Percentiles rank a stretch among this genome's conserved stretches.
Conservation (phyloP, 176 grass and related monocot genomes). For the Oryza nivara region DNA sequence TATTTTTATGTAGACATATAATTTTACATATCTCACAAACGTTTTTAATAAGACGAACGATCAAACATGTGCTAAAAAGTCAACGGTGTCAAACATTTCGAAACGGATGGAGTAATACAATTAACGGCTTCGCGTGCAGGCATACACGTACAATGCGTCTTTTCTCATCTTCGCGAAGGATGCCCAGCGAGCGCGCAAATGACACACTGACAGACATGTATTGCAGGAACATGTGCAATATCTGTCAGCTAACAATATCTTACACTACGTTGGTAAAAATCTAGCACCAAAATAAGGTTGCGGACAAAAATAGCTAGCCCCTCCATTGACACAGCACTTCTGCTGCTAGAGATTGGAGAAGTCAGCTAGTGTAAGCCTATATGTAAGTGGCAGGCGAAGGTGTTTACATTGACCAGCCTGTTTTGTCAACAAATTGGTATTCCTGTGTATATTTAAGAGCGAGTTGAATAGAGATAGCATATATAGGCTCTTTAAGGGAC, state of each 20-base stretch:
- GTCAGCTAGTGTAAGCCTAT: neutral
- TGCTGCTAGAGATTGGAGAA: constrained; percentile 1
- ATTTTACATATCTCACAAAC: no score
- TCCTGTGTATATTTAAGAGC: neutral
- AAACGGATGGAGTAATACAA: neutral
- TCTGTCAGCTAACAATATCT: no score
- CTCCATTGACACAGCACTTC: neutral
- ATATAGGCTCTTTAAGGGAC: neutral
- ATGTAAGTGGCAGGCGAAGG: neutral
- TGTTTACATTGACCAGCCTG: neutral
- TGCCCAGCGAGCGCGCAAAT: neutral
- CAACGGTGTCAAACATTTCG: no score
- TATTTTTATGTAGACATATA: no score
- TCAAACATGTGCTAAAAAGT: no score
- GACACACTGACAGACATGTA: constrained; percentile 24
- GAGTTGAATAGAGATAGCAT: neutral
- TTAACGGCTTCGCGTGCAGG: neutral
- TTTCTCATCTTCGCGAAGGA: neutral
- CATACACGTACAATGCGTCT: neutral
- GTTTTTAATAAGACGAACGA: no score
- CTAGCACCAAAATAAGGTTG: neutral
- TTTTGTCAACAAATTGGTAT: neutral
- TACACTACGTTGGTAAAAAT: neutral
- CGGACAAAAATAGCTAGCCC: neutral
- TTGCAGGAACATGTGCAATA: neutral